Evolutionary conservation across 805 yeast species (phyloP).

Genomic region (Groenewaldozyma salmanticensis): DNA sequence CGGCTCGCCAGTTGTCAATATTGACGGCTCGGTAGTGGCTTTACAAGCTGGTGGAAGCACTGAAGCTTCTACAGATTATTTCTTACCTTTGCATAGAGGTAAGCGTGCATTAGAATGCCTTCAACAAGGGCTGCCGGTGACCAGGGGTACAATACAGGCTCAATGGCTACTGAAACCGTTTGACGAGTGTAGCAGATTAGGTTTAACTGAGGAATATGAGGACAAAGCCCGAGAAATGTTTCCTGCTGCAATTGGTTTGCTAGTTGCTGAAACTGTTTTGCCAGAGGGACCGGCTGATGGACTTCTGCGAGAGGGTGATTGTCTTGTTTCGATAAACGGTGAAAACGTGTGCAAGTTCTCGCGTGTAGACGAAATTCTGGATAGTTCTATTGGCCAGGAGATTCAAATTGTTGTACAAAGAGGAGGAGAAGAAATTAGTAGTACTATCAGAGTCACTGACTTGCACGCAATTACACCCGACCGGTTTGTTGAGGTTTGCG

Average conservation of each 20-base stretch:
- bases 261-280: slow-evolving; percentile 72
- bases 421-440: slow-evolving; percentile 52
- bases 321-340: slow-evolving; percentile 64
- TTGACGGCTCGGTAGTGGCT: slow-evolving; percentile 81
- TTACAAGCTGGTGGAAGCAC: slow-evolving; percentile 90
- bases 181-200: slow-evolving; percentile 84
- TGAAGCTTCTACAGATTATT: slow-evolving; percentile 88
- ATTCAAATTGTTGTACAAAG: slow-evolving; percentile 57
- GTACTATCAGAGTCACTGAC: slow-evolving; percentile 54
- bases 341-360: slow-evolving; percentile 57
- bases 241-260: slow-evolving; percentile 68
- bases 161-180: slow-evolving; percentile 83
- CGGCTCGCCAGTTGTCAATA: slow-evolving; percentile 92
- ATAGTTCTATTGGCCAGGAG: slow-evolving; percentile 51
- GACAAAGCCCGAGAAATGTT: slow-evolving; percentile 53
- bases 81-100: slow-evolving; percentile 77
- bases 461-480: slow-evolving; percentile 76
- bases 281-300: slow-evolving; percentile 81
- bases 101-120: slow-evolving; percentile 70
- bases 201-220: slow-evolving; percentile 68
- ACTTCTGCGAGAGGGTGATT: slow-evolving; percentile 74
- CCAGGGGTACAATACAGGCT: slow-evolving; percentile 87
- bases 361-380: slow-evolving; percentile 75
- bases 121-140: slow-evolving; percentile 47
- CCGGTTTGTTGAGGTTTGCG: slow-evolving; percentile 71